Evolutionary conservation across 345 rosid genomes (phyloP).

Genomic region (thale cress (Arabidopsis thaliana)): DNA sequence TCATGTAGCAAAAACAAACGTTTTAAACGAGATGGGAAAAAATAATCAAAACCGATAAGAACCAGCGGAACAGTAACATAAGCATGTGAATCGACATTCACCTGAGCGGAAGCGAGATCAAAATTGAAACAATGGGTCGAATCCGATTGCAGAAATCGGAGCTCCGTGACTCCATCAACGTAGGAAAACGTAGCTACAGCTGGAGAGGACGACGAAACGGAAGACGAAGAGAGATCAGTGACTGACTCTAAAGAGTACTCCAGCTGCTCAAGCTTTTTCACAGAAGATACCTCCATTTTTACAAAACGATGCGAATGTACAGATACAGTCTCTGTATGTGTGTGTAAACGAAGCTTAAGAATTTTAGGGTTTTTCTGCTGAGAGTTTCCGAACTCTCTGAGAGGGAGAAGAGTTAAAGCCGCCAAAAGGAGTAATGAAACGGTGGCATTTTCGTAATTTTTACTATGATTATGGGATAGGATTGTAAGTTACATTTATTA

Average conservation of each 20-base stretch:
- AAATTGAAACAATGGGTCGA: slow-evolving; percentile 46
- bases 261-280: slow-evolving; percentile 44
- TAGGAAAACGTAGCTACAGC: slow-evolving; percentile 61
- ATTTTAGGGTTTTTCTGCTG: slow-evolving; percentile 51
- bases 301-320: slow-evolving; percentile 3
- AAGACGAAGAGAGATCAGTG: slow-evolving; percentile 61
- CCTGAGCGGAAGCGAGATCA: slow-evolving; percentile 63
- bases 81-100: slow-evolving; percentile 36
- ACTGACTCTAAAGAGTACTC: slow-evolving; percentile 66
- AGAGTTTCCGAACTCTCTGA: slow-evolving; percentile 26
- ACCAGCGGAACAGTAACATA: not conserved
- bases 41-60: not conserved
- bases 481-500: too few species aligned
- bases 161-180: slow-evolving; percentile 59
- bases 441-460: slow-evolving; percentile 28
- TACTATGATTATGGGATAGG: too few species aligned
- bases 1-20: slow-evolving; percentile 31
- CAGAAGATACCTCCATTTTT: slow-evolving; percentile 48
- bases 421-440: slow-evolving; percentile 35
- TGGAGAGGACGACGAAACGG: slow-evolving; percentile 51
- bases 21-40: slow-evolving; percentile 1
- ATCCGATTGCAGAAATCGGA: slow-evolving; percentile 59
- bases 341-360: slow-evolving; percentile 3
- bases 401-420: slow-evolving; percentile 35
- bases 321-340: slow-evolving; percentile 4